Conservation (phyloP, 2,329 filamentous ascomycete species). For the Penicillium glabrum region DNA sequence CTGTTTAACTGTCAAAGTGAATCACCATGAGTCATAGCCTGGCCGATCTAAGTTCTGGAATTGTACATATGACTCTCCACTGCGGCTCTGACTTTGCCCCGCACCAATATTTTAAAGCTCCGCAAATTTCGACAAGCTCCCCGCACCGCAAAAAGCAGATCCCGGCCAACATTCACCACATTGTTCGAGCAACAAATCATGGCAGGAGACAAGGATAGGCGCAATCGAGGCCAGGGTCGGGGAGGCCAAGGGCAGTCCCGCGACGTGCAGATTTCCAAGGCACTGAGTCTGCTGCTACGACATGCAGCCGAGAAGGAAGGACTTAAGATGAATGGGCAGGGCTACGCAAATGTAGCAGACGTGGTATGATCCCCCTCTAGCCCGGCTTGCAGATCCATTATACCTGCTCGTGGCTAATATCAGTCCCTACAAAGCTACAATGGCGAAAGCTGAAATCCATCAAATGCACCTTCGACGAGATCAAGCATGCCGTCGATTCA, state of each 20-base stretch:
- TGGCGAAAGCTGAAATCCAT: conserved; percentile 65
- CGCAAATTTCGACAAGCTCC: conserved; percentile 3
- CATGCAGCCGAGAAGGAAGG: conserved; percentile 63
- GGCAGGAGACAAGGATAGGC: conserved; percentile 4
- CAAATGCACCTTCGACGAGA: conserved; percentile 71
- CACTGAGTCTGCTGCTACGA: conserved; percentile 52
- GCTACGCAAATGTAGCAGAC: conserved; percentile 61
- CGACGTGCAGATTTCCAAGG: conserved; percentile 42
- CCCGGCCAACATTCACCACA: not conserved
- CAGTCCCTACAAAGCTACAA: conserved; percentile 46
- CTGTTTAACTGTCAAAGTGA: not conserved
- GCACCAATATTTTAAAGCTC: conserved; percentile 11
- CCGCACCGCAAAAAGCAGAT: not conserved
- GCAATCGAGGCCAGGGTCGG: conserved; percentile 9
- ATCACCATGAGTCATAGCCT: conserved; percentile 5
- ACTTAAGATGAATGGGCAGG: conserved; percentile 57
- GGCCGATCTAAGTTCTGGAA: not conserved
- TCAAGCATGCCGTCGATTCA: conserved; percentile 66
- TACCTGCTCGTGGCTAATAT: not conserved
- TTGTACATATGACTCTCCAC: not conserved
- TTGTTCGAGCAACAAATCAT: not conserved
- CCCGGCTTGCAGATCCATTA: not conserved
- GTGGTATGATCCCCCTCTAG: conserved; percentile 45
- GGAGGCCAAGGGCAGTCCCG: conserved; percentile 24
- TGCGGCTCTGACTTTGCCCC: conserved; percentile 8